Percentiles rank a stretch among this genome's conserved stretches.
Conservation (phyloP, 441 rosid species). For the Iberis amara region DNA sequence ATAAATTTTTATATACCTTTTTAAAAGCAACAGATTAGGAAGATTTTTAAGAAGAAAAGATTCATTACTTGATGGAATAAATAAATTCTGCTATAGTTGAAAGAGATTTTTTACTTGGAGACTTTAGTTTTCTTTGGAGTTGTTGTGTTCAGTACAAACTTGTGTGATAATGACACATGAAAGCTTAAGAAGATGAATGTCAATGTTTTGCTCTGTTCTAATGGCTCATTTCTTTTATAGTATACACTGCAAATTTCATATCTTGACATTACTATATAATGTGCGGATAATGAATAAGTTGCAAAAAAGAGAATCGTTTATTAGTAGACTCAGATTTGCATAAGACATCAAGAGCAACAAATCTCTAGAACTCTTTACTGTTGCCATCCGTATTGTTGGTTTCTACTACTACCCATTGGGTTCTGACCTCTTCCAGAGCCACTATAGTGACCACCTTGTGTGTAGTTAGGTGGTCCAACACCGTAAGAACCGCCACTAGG, state of each 20-base stretch:
- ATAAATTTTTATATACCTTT: slow-evolving; percentile 2
- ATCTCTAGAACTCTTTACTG: neutral
- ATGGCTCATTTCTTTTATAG: neutral
- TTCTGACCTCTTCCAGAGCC: slow-evolving; percentile 83
- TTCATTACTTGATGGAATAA: slow-evolving; percentile 22
- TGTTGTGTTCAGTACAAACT: neutral
- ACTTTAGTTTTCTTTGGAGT: slow-evolving; percentile 13
- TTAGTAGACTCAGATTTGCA: no score
- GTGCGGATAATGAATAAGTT: neutral
- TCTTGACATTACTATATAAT: neutral
- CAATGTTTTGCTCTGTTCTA: neutral
- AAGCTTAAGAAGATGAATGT: neutral
- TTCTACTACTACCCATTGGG: slow-evolving; percentile 80
- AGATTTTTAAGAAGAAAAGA: slow-evolving; percentile 4
- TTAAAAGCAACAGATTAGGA: slow-evolving; percentile 11
- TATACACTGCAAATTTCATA: neutral
- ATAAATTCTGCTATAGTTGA: slow-evolving; percentile 12
- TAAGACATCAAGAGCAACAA: no score
- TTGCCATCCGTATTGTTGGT: slow-evolving; percentile 62
- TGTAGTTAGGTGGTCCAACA: slow-evolving; percentile 67
- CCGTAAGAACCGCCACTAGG: slow-evolving; percentile 57
- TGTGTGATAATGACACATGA: neutral
- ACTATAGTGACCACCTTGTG: slow-evolving; percentile 72
- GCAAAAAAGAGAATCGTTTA: neutral
- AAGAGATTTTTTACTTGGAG: slow-evolving; percentile 8